A percentile compares a stretch with the other conserved stretches of the same genome.
phyloP scores from a whole-genome alignment of 345 rosid species.

The Syzygium oleosum region DNA sequence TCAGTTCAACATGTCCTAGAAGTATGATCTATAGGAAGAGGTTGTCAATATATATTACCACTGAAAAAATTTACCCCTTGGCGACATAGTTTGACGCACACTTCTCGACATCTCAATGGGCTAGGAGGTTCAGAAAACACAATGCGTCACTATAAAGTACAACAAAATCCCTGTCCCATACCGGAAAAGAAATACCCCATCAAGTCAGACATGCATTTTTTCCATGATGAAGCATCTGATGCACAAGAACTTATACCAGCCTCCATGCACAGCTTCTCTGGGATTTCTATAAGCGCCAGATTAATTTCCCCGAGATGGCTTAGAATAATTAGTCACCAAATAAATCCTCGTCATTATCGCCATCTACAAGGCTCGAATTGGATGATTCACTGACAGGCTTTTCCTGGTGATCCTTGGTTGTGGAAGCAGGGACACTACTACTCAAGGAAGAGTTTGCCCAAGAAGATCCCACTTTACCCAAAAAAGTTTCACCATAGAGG shows the following conservation, averaged over 20 bases:
- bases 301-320: neutral
- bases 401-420: constrained; percentile 18
- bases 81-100: neutral
- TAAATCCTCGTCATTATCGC: constrained; percentile 68
- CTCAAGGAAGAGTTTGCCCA: constrained; percentile 51
- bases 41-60: neutral
- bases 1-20: neutral
- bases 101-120: neutral
- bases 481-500: constrained; percentile 67
- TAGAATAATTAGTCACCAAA: constrained; percentile 62
- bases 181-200: neutral
- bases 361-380: constrained; percentile 12
- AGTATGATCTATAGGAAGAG: neutral
- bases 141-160: neutral
- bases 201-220: neutral
- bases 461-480: constrained; percentile 69
- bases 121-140: neutral
- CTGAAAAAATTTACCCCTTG: neutral
- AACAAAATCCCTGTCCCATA: neutral
- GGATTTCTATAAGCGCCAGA: neutral
- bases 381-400: constrained; percentile 9
- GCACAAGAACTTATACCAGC: neutral
- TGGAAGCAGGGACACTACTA: constrained; percentile 12
- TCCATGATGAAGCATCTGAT: neutral
- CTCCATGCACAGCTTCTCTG: neutral